Conservation (phyloP, 805 yeast species). For the Pichia scutulata region DNA sequence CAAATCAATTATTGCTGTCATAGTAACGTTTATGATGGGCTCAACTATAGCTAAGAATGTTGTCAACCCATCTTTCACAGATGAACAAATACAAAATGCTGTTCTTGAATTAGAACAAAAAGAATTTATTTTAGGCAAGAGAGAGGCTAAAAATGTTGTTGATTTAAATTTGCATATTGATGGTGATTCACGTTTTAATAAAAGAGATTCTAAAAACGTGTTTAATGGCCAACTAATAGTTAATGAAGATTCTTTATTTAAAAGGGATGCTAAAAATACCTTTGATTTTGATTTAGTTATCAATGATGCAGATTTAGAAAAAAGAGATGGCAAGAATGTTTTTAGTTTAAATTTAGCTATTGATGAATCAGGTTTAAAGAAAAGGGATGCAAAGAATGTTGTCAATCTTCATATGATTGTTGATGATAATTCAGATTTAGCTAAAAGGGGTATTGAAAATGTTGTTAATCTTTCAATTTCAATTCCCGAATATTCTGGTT, state of each 20-base stretch:
- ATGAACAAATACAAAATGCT: constrained; percentile 1
- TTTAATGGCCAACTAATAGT: constrained; percentile 9
- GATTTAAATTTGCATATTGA: constrained; percentile 11
- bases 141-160: constrained; percentile 13
- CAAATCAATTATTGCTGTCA: not conserved
- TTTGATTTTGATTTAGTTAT: constrained; percentile 11
- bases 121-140: constrained; percentile 6
- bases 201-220: constrained; percentile 13
- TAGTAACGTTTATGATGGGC: not conserved
- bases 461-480: not conserved
- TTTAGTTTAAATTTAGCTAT: constrained; percentile 12
- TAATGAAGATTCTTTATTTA: constrained; percentile 11
- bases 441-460: constrained; percentile 9
- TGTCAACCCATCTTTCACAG: constrained; percentile 1
- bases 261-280: constrained; percentile 13
- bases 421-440: constrained; percentile 6
- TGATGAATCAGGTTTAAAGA: constrained; percentile 10
- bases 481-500: not conserved
- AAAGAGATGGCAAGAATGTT: constrained; percentile 20
- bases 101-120: constrained; percentile 7
- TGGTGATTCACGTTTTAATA: not conserved
- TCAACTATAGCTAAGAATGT: constrained; percentile 5
- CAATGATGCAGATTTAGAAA: constrained; percentile 11
- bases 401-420: constrained; percentile 11
- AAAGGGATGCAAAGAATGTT: constrained; percentile 13